Conservation (phyloP, 495 filamentous ascomycete genomes). For the Penicillium coffeae region DNA sequence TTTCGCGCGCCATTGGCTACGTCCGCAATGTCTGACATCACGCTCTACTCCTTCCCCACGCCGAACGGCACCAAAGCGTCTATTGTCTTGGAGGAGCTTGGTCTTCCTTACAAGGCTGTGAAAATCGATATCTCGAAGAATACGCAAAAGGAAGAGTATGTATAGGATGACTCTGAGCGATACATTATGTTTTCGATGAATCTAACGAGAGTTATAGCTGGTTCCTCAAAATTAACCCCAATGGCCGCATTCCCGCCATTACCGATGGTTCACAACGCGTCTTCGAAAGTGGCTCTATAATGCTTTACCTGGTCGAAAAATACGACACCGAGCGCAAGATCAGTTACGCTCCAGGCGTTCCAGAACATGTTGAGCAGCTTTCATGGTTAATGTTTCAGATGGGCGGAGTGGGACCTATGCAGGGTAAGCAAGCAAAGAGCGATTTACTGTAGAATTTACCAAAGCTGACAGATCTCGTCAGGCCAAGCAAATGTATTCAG, state of each 20-base stretch:
- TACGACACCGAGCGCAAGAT: slow-evolving; percentile 45
- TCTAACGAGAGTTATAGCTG: slow-evolving; percentile 34
- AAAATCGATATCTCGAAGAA: slow-evolving; percentile 62
- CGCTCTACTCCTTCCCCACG: slow-evolving; percentile 34
- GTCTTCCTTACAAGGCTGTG: slow-evolving; percentile 59
- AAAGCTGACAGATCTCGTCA: no score
- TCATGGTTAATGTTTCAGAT: slow-evolving; percentile 47
- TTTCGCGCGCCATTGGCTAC: slow-evolving; percentile 12
- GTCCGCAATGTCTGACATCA: slow-evolving; percentile 30
- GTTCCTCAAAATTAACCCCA: slow-evolving; percentile 86
- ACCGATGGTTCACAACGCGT: slow-evolving; percentile 35
- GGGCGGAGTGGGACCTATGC: slow-evolving; percentile 39
- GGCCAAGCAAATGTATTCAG: slow-evolving; percentile 44
- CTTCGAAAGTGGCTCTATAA: slow-evolving; percentile 46
- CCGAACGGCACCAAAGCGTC: slow-evolving; percentile 60
- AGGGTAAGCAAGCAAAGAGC: slow-evolving; percentile 16
- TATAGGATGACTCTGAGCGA: neutral
- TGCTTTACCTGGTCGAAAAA: slow-evolving; percentile 44
- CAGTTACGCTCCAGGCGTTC: slow-evolving; percentile 37
- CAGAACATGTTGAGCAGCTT: slow-evolving; percentile 42
- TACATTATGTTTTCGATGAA: neutral
- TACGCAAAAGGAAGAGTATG: slow-evolving; percentile 64
- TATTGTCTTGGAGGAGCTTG: slow-evolving; percentile 79
- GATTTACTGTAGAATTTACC: no score
- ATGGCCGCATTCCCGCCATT: slow-evolving; percentile 82